phyloP scores from a whole-genome alignment of 192 early-diverging fungal genomes.

The Cladochytrium replicatum region DNA sequence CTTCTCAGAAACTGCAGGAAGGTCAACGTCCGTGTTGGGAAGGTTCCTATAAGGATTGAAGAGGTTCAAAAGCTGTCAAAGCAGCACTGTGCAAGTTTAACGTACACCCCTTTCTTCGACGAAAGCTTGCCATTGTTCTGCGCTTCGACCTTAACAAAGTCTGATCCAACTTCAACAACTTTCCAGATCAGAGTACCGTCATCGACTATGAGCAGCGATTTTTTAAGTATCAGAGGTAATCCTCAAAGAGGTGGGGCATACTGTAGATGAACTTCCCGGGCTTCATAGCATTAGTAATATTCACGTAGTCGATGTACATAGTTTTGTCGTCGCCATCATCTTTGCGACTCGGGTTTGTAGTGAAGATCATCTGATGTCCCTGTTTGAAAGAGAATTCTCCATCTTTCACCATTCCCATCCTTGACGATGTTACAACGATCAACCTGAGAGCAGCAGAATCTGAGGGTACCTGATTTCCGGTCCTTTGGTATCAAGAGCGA shows the following conservation, averaged over 20 bases:
- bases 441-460: too few relatives aligned
- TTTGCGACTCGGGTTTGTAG: conserved; percentile 51
- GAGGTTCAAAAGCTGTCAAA: too few relatives aligned
- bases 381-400: conserved; percentile 50
- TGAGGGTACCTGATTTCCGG: neutral
- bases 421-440: neutral
- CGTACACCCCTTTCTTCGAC: neutral
- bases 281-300: conserved; percentile 63
- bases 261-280: conserved; percentile 62
- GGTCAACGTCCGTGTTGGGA: conserved; percentile 66
- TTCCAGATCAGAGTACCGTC: neutral
- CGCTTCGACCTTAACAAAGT: neutral
- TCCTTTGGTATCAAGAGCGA: neutral
- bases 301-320: conserved; percentile 75
- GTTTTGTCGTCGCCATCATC: conserved; percentile 52
- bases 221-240: neutral
- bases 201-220: neutral
- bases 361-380: conserved; percentile 74
- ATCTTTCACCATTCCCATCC: conserved; percentile 70
- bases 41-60: conserved; percentile 55
- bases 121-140: neutral
- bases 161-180: neutral
- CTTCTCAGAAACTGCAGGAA: conserved; percentile 78
- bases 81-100: neutral
- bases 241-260: neutral